Percentiles rank a stretch among this genome's conserved stretches.
Conservation (phyloP, 371 early-diverging fungal genomes). For the Mortierella polycephala region DNA sequence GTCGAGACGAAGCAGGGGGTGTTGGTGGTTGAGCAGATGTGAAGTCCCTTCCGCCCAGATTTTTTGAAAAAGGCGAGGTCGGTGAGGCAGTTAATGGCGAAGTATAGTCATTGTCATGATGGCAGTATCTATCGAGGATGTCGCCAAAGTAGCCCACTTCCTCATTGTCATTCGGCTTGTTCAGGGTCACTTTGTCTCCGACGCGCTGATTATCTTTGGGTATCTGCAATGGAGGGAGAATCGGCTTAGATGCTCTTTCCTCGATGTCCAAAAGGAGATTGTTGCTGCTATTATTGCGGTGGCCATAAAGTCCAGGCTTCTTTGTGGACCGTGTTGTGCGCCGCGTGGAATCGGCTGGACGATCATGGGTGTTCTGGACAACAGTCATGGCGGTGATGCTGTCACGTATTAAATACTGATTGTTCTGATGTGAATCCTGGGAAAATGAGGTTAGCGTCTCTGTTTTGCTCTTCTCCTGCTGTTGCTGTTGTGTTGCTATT, state of each 20-base stretch:
- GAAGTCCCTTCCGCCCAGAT: conserved; percentile 10
- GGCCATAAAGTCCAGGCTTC: background rate
- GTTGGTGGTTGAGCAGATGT: conserved; percentile 31
- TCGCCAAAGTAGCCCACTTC: conserved; percentile 39
- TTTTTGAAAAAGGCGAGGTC: conserved; percentile 35
- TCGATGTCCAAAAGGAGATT: background rate
- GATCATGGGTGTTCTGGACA: too few relatives aligned
- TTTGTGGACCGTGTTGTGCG: too few relatives aligned
- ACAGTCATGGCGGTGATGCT: too few relatives aligned
- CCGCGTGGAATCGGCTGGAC: too few relatives aligned
- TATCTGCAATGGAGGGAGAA: conserved; percentile 27
- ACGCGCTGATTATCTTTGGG: conserved; percentile 2
- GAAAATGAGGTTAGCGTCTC: too few relatives aligned
- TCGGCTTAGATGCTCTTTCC: conserved; percentile 4
- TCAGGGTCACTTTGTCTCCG: background rate
- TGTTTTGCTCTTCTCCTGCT: too few relatives aligned
- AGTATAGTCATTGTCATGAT: conserved; percentile 26
- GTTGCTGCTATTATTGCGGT: background rate
- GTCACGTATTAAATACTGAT: too few relatives aligned
- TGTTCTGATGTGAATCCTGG: too few relatives aligned
- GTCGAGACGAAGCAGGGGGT: conserved; percentile 20
- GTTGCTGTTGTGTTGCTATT: too few relatives aligned
- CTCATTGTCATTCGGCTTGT: conserved; percentile 2
- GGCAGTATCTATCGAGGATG: conserved; percentile 38
- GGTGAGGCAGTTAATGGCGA: conserved; percentile 40